Conservation (phyloP, 148 eudicot genomes). For the Oxyria digyna region DNA sequence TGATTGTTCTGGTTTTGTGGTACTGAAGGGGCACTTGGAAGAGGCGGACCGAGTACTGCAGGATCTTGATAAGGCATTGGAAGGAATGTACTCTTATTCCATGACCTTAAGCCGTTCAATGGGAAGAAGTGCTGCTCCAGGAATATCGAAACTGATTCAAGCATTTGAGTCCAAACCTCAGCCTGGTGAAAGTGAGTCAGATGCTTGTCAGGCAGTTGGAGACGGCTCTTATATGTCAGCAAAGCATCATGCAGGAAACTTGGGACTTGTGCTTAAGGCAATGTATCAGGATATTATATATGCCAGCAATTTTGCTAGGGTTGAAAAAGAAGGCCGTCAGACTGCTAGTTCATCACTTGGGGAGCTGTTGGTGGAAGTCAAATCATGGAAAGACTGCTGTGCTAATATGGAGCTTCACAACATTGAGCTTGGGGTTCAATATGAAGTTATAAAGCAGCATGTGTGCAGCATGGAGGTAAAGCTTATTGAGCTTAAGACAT, state of each 20-base stretch:
- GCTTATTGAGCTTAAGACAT: conserved; percentile 33
- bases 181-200: conserved; percentile 35
- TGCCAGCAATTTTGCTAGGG: conserved; percentile 30
- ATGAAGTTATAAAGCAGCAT: conserved; percentile 49
- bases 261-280: conserved; percentile 37
- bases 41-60: conserved; percentile 39
- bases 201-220: conserved; percentile 21
- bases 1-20: conserved; percentile 23
- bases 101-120: conserved; percentile 29
- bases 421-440: conserved; percentile 56
- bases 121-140: conserved; percentile 37
- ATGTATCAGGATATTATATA: conserved; percentile 33
- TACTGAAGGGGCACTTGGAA: conserved; percentile 36
- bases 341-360: conserved; percentile 23
- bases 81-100: conserved; percentile 42
- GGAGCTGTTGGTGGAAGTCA: conserved; percentile 39
- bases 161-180: conserved; percentile 69
- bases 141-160: conserved; percentile 70
- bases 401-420: conserved; percentile 39
- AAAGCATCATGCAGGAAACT: conserved; percentile 24
- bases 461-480: conserved; percentile 34
- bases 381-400: conserved; percentile 35
- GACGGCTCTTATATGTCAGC: conserved; percentile 28
- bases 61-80: conserved; percentile 50
- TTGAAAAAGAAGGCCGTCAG: conserved; percentile 24